Percentiles rank a stretch among this genome's conserved stretches.
Evolutionary conservation across 2,329 filamentous ascomycete genomes (phyloP).

Genomic region (Fonsecaea multimorphosa): DNA sequence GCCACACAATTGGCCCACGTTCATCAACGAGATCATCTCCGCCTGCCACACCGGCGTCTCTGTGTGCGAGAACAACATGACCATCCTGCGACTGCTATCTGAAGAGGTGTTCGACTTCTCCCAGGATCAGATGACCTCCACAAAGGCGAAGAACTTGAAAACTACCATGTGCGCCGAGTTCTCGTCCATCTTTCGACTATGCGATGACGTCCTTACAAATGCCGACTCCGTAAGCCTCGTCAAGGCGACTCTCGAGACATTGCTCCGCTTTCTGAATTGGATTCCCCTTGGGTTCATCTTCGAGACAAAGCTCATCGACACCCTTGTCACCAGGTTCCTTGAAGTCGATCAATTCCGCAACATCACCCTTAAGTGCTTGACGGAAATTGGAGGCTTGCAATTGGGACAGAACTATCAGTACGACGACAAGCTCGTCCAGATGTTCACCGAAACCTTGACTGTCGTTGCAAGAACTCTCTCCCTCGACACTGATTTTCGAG

Average conservation of each 20-base stretch:
- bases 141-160: constrained; percentile 95
- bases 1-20: constrained; percentile 99
- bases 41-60: constrained; percentile 94
- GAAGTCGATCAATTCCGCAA: constrained; percentile 95
- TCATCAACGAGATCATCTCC: constrained; percentile 99
- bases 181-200: constrained; percentile 96
- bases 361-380: constrained; percentile 93
- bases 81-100: constrained; percentile 89
- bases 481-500: constrained; percentile 84
- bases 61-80: constrained; percentile 99
- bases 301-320: constrained; percentile 95
- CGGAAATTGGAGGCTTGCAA: constrained; percentile 93
- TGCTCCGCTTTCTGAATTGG: constrained; percentile 98
- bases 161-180: constrained; percentile 99
- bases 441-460: constrained; percentile 97
- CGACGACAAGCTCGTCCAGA: constrained; percentile 93
- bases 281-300: constrained; percentile 98
- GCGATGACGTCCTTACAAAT: constrained; percentile 90
- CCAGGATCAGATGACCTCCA: constrained; percentile 98
- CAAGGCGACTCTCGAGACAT: constrained; percentile 94
- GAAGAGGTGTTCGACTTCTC: constrained; percentile 99
- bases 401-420: constrained; percentile 78
- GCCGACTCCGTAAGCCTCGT: constrained; percentile 87
- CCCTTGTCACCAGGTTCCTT: constrained; percentile 87
- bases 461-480: constrained; percentile 94